Percentiles rank a stretch among this genome's conserved stretches.
Conservation (phyloP, 2,329 filamentous ascomycete genomes). For the Trichoderma semiorbis region DNA sequence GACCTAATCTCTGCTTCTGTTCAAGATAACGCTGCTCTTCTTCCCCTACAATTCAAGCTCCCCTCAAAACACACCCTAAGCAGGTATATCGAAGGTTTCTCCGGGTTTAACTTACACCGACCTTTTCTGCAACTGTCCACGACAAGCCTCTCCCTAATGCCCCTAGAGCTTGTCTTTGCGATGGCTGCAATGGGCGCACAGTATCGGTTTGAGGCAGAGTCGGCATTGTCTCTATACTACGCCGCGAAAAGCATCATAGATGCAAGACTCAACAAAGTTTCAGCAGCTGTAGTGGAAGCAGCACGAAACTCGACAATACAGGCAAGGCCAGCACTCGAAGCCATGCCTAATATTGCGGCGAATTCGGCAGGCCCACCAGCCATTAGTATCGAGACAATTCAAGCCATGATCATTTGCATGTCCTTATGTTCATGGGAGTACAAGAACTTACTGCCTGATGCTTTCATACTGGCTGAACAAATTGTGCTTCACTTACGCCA, state of each 20-base stretch:
- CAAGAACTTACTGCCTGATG: not conserved
- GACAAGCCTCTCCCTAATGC: not conserved
- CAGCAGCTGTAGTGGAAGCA: not conserved
- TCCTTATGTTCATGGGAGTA: slow-evolving; percentile 11
- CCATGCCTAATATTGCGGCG: not conserved
- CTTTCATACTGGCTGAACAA: not conserved
- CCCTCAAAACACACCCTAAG: slow-evolving; percentile 7
- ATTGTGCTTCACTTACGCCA: not conserved
- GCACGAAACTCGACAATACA: not conserved
- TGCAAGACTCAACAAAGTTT: not conserved
- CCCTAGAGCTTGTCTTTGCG: slow-evolving; percentile 1
- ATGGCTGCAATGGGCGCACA: slow-evolving; percentile 7
- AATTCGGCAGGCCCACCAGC: not conserved
- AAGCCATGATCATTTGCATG: slow-evolving; percentile 12
- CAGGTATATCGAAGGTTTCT: slow-evolving; percentile 1
- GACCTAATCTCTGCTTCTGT: not conserved
- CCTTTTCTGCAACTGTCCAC: slow-evolving; percentile 3
- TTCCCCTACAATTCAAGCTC: not conserved
- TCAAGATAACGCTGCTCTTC: not conserved
- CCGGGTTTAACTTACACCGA: not conserved
- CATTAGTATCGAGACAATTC: not conserved
- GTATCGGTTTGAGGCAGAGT: slow-evolving; percentile 7
- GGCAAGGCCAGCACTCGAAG: not conserved
- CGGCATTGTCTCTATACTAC: slow-evolving; percentile 1
- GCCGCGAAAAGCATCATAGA: slow-evolving; percentile 7